These are phyloP conservation scores for Silene vulgaris DNA, from an alignment of 179 eudicot genomes.

Conservation along the genomic window DNA sequence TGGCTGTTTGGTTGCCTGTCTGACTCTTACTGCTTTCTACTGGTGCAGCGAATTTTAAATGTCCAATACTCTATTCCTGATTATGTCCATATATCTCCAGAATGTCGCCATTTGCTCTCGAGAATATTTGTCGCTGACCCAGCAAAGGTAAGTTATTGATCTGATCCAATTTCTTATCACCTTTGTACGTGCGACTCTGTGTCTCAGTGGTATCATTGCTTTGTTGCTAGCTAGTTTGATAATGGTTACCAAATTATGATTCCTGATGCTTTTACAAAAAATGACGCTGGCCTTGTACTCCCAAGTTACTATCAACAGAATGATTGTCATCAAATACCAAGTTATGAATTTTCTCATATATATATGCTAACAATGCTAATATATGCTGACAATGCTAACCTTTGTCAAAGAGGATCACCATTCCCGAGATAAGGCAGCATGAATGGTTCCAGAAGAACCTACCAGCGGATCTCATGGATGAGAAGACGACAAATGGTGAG, in stretches of 20 bases:
- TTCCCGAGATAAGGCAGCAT: constrained; percentile 65
- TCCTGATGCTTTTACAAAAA: not conserved
- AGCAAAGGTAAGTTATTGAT: constrained; percentile 45
- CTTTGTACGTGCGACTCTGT: not conserved
- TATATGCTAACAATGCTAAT: no score
- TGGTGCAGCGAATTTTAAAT: constrained; percentile 77
- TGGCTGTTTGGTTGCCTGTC: constrained; percentile 16
- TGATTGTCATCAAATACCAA: not conserved
- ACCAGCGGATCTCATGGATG: constrained; percentile 75
- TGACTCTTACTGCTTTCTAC: constrained; percentile 23
- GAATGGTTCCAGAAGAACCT: constrained; percentile 88
- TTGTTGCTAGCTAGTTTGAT: not conserved
- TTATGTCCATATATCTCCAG: constrained; percentile 90
- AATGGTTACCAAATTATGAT: not conserved
- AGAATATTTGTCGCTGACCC: constrained; percentile 93
- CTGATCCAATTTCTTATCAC: not conserved
- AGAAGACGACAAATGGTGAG: constrained; percentile 41
- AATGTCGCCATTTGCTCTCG: constrained; percentile 82
- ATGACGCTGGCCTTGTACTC: not conserved
- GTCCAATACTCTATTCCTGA: constrained; percentile 95
- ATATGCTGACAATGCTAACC: not conserved
- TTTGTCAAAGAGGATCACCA: constrained; percentile 66
- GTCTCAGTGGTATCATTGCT: no score
- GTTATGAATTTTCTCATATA: no score
- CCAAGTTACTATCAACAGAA: constrained; percentile 5